These are phyloP conservation scores for Cryptosporidium sp. DNA, from an alignment of 169 alveolate species.

Conservation along the genomic window DNA sequence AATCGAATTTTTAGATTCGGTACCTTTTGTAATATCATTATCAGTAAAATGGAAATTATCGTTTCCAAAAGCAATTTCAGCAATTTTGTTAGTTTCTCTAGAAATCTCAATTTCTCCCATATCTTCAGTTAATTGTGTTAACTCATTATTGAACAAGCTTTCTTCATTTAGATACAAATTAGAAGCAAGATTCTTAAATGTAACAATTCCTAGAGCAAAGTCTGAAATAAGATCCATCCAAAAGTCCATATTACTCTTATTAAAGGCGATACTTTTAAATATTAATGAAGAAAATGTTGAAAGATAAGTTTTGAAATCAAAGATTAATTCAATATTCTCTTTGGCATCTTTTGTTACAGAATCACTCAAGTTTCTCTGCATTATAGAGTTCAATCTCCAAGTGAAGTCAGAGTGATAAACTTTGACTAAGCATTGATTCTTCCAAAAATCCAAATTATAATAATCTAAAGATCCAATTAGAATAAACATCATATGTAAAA, in stretches of 20 bases:
- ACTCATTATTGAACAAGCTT: background rate
- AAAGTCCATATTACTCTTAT: background rate
- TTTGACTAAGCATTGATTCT: background rate
- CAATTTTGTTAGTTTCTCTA: conserved; percentile 7
- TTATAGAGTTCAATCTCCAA: conserved; percentile 18
- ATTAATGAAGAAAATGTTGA: conserved; percentile 36
- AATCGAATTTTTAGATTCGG: background rate
- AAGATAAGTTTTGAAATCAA: conserved; percentile 12
- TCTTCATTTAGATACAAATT: background rate
- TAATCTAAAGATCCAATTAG: conserved; percentile 1
- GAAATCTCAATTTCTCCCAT: conserved; percentile 20
- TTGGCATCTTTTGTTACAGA: background rate
- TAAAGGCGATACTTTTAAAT: background rate
- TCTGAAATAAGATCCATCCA: conserved; percentile 41
- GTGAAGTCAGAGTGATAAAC: conserved; percentile 9
- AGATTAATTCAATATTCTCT: background rate
- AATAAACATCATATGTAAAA: conserved; percentile 20
- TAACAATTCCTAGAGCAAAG: conserved; percentile 3
- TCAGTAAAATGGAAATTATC: background rate
- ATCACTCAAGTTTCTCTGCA: conserved; percentile 17
- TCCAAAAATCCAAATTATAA: conserved; percentile 22
- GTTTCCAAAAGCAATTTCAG: conserved; percentile 16
- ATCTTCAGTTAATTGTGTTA: background rate
- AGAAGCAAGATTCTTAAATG: background rate
- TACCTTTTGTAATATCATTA: background rate